Base-by-base conservation (phyloP, 202 grass and related monocot species). In the Elaeis oleifera region DNA sequence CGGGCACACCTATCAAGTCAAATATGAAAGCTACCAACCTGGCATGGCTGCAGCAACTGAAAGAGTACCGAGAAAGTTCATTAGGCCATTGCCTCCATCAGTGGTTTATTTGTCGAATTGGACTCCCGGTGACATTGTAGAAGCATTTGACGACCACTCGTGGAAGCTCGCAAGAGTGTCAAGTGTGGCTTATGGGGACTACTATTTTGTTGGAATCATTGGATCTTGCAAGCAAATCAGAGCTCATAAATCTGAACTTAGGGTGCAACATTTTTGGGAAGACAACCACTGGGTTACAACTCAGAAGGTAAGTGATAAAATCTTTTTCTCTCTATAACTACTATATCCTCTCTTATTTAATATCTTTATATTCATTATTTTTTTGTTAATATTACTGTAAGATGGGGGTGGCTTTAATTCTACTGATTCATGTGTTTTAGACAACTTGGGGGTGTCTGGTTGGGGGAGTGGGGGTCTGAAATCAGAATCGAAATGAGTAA, bases 1-100 rank as follows among this genome's bases (percentile, higher is more conserved):
- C 21, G 83, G 88, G 15, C 83, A 84, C 63, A 72, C 80, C 21
- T 91, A 91, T 61, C 50, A 53, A 31, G 44, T 87, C 19, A 62
- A 32, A 63, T 84, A 81, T 58, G 59, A 27, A 48, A 67, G 53
- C 61, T 61, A 27, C 13, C 60, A 64, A 28, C 15, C 48, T 32
- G 28, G 28, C 49, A 11, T 18, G 28, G 50, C 18, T 16, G 51
- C 54, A 24, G 63, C 17, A 5, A 44, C 61, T 39, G 59, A 31
- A 1, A 74, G 75, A 55, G 82, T 91, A 66, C 20, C 20, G 24
- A 71, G 87, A 78, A 68, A 77, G 54, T 50, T 4, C 16, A 71
- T 86, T 60, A 78, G 88, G 3, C 88, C 83, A 0, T 52, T 36
- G 14, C 80, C 88, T 52, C 88, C 80, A 48, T 3, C 16, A 9